Conservation (phyloP, 176 grass and related monocot species). For the Zoysia pacifica region DNA sequence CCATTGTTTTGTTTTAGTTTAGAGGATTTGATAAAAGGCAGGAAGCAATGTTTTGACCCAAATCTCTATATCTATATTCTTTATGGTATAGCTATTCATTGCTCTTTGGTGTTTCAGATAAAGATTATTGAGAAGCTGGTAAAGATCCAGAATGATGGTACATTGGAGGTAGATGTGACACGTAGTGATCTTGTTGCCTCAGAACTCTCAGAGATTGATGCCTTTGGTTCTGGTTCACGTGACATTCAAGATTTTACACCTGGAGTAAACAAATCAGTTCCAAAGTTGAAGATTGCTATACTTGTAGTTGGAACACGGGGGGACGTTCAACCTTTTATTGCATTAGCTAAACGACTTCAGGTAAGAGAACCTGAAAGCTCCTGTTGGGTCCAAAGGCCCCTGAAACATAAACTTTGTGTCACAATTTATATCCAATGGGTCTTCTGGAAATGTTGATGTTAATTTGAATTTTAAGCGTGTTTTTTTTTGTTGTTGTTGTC, state of each 20-base stretch:
- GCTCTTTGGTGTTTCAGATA: slow-evolving; percentile 62
- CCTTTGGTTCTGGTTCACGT: slow-evolving; percentile 49
- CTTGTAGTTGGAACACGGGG: slow-evolving; percentile 97
- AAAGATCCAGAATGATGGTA: slow-evolving; percentile 89
- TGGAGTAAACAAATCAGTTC: slow-evolving; percentile 73
- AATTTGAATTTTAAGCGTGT: background rate
- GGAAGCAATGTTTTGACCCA: slow-evolving; percentile 1
- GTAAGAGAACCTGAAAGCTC: slow-evolving; percentile 53
- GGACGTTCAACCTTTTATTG: slow-evolving; percentile 99
- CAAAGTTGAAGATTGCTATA: slow-evolving; percentile 94
- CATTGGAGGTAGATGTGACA: slow-evolving; percentile 72
- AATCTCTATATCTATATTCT: slow-evolving; percentile 11
- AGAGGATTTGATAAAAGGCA: slow-evolving; percentile 19
- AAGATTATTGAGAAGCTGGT: slow-evolving; percentile 76
- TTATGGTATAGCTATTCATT: slow-evolving; percentile 33
- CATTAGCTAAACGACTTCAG: slow-evolving; percentile 92
- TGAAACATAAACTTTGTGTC: background rate
- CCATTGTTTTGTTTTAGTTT: slow-evolving; percentile 15
- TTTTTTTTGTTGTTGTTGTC: background rate
- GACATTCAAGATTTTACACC: slow-evolving; percentile 42
- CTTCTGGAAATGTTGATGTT: slow-evolving; percentile 12
- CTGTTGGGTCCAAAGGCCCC: slow-evolving; percentile 1
- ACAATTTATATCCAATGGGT: background rate
- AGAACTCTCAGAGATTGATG: slow-evolving; percentile 89
- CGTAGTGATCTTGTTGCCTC: slow-evolving; percentile 68